phyloP scores from a whole-genome alignment of 2,329 filamentous ascomycete species.

The Aspergillus sp. region DNA sequence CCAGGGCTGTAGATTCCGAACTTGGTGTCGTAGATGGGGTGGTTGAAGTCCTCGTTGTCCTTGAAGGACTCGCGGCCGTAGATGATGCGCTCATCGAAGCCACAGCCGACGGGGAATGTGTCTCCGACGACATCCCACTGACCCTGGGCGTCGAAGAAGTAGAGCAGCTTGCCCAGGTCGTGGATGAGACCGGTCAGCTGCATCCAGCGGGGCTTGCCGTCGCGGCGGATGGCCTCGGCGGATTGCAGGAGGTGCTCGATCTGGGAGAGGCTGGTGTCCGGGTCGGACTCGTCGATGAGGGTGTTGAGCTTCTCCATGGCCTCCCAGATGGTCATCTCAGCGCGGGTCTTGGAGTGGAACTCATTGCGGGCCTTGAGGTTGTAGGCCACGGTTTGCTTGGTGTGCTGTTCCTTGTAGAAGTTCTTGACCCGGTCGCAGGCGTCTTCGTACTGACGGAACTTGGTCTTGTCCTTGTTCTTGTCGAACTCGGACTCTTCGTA shows the following conservation, averaged over 20 bases:
- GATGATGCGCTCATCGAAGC: constrained; percentile 70
- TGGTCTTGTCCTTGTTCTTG: constrained; percentile 72
- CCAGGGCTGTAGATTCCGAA: constrained; percentile 77
- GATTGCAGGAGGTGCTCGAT: constrained; percentile 88
- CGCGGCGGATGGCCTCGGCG: constrained; percentile 83
- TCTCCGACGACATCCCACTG: constrained; percentile 90
- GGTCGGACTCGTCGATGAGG: constrained; percentile 86
- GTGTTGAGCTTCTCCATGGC: constrained; percentile 92
- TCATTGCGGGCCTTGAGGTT: constrained; percentile 77
- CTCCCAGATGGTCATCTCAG: constrained; percentile 84
- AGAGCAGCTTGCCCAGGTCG: constrained; percentile 49
- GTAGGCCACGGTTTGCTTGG: constrained; percentile 64
- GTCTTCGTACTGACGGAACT: constrained; percentile 80
- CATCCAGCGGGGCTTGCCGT: constrained; percentile 57
- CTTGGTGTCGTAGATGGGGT: constrained; percentile 73
- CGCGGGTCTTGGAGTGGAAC: constrained; percentile 67
- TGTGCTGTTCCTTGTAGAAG: constrained; percentile 76
- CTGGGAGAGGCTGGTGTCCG: constrained; percentile 82
- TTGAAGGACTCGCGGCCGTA: constrained; percentile 73
- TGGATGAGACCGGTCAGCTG: constrained; percentile 52
- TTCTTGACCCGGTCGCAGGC: constrained; percentile 81
- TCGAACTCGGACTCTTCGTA: constrained; percentile 68
- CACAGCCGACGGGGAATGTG: constrained; percentile 50
- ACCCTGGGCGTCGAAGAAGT: constrained; percentile 69
- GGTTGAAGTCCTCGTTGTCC: constrained; percentile 70